Evolutionary conservation across 2,329 filamentous ascomycete genomes (phyloP), one percentile per base, ranked within the genome.

Genomic region (Microdochium bolleyi): DNA sequence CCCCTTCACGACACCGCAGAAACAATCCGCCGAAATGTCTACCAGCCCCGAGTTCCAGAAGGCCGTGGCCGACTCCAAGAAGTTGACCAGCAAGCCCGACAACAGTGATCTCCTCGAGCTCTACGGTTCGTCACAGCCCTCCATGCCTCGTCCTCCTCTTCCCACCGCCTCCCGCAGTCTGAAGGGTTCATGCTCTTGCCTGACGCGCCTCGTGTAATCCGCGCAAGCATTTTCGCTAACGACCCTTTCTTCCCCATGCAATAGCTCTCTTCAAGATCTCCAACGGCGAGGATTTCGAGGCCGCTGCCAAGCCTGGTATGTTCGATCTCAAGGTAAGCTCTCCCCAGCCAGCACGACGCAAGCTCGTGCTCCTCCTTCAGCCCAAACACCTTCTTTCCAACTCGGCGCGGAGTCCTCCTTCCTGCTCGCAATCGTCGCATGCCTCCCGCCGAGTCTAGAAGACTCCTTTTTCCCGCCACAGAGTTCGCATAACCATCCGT

Each of bases 291-390:
- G 78, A 85, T 64, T 73, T 84, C 63, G 56, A 64, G 58, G 69
- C 66, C 57, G 84, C 85, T 60, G 58, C 77, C 53, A 68, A 72
- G 58, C 85, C 85, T 27, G 83, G 86, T 72, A 79, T 83, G 73
- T 88, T 89, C 65, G 82, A 89, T 69, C 64, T 90, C 55, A 84
- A 84, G 76, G 84, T 83, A 70, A 53, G 72, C 63, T 10, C 38
- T n/a, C n/a, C n/a, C n/a, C n/a, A n/a, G n/a, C n/a, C n/a, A n/a
- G n/a, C n/a, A n/a, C n/a, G n/a, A n/a, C n/a, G n/a, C n/a, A n/a
- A n/a, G n/a, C n/a, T n/a, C n/a, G n/a, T n/a, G n/a, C n/a, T n/a
- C n/a, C n/a, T n/a, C n/a, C 49, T 24, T n/a, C 21, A n/a, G 38
- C 38, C n/a, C 37, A 30, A 30, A 5, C 27, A 11, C 27, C 27